A percentile compares a stretch with the other conserved stretches of the same genome.
Conservation (phyloP, 441 rosid genomes). For the Adansonia madagascariensis region DNA sequence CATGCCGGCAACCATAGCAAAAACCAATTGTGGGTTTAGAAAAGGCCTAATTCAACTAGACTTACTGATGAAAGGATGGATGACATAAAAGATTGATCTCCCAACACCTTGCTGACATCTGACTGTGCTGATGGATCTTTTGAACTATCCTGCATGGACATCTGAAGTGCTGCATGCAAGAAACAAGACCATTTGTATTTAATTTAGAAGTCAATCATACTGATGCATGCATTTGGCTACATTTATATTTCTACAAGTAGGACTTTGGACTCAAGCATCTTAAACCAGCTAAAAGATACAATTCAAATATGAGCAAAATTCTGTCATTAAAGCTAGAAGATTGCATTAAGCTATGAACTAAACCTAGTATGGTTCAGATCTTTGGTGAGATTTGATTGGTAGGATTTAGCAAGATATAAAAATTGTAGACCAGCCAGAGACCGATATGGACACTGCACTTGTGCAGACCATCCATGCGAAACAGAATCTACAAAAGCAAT, state of each 20-base stretch:
- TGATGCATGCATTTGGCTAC: conserved; percentile 10
- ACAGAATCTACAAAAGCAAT: not conserved
- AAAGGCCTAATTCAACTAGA: not conserved
- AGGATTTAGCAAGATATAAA: not conserved
- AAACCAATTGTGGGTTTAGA: not conserved
- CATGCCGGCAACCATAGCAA: not conserved
- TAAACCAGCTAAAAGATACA: not conserved
- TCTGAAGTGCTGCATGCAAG: conserved; percentile 52
- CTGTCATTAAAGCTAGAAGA: not conserved
- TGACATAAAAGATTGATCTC: conserved; percentile 62
- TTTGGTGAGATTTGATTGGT: not conserved
- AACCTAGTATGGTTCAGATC: not conserved
- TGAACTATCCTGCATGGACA: conserved; percentile 50
- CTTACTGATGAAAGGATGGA: conserved; percentile 63
- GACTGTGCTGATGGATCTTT: conserved; percentile 33
- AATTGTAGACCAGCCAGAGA: not conserved
- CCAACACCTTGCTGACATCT: conserved; percentile 43
- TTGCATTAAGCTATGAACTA: not conserved
- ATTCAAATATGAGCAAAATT: not conserved
- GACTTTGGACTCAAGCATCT: not conserved
- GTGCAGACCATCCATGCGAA: not conserved
- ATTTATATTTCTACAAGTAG: not conserved
- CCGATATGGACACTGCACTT: not conserved
- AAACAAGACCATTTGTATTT: not conserved
- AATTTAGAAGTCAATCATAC: not conserved